Evolutionary conservation across 306 rosid genomes (phyloP), one percentile per base, ranked within the genome.

Genomic region (Neltuma alba): DNA sequence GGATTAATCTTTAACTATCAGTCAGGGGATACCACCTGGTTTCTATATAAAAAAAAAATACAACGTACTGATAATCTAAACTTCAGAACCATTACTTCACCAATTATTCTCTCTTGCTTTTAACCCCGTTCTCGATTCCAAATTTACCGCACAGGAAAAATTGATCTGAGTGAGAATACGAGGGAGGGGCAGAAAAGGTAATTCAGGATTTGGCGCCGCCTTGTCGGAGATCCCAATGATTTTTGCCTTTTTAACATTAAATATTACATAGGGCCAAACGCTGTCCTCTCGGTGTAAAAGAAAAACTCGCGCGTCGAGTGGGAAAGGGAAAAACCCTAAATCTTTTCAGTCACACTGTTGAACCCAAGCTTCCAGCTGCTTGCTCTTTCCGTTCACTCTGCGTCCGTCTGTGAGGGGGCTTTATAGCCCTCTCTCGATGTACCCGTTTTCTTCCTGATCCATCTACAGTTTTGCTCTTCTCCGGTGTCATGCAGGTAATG

Each of bases 361-460:
- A 11, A 11, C 48, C 73, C 54, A 13, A 41, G 50, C 73, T 20
- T 64, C 28, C 38, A 61, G 16, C 58, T 65, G 10, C 60, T 13
- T 76, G 63, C 81, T 52, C 30, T 57, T 10, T 31, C 40, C 11
- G 41, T 47, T 33, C 41, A 0, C 21, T 21, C 7, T 21, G 33
- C 74, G 44, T 21, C 54, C 70, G 63, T 66, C 54, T 52, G 16
- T 75, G 80, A 70, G 65, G 79, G 93, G 89, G 88, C 82, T 76
- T 58, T 61, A 13, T 4, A 48, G 86, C 93, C 89, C 89, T 72
- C 84, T 80, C 82, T 70, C 74, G 6, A 16, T 52, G 30, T n/a
- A 18, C 14, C 10, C 9, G 37, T 36, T n/a, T 36, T 37, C 47
- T 36, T 3, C 47, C 18, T 65, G 71, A 18, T 65, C 47, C 15